Conservation (phyloP, 2,329 filamentous ascomycete genomes). For the Xylariaceae sp. region DNA sequence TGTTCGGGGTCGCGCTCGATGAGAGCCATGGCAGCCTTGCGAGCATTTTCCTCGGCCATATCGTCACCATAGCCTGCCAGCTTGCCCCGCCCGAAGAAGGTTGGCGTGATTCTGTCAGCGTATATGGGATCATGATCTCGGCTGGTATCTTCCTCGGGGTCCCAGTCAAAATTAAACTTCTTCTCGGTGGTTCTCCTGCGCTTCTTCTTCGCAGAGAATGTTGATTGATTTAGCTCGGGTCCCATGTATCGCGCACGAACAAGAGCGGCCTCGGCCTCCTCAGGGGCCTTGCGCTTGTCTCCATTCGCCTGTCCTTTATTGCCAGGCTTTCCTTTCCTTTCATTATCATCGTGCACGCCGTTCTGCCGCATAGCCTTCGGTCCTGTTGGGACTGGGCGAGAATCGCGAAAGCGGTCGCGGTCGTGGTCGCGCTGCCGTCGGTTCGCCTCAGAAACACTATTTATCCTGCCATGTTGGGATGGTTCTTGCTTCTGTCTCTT, state of each 20-base stretch:
- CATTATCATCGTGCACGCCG: conserved; percentile 30
- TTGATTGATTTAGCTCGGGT: conserved; percentile 75
- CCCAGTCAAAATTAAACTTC: conserved; percentile 99
- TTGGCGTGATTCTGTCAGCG: conserved; percentile 59
- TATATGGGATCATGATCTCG: conserved; percentile 79
- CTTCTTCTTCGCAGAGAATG: conserved; percentile 94
- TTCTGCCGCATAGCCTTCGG: conserved; percentile 61
- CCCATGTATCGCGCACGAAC: conserved; percentile 86
- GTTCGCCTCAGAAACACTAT: background rate
- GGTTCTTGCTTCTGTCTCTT: conserved; percentile 32
- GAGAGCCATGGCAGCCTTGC: conserved; percentile 63
- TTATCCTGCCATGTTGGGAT: conserved; percentile 18
- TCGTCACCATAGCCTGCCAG: conserved; percentile 50
- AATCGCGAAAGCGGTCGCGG: conserved; percentile 23
- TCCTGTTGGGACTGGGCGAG: conserved; percentile 57
- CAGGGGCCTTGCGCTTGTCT: conserved; percentile 24
- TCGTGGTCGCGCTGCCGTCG: conserved; percentile 16
- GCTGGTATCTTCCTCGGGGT: conserved; percentile 88
- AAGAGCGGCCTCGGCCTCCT: conserved; percentile 68
- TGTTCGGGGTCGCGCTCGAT: conserved; percentile 71
- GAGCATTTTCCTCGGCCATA: conserved; percentile 49
- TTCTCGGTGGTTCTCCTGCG: conserved; percentile 86
- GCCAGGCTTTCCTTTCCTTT: conserved; percentile 32
- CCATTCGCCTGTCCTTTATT: conserved; percentile 18
- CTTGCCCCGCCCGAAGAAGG: conserved; percentile 48